phyloP scores from a whole-genome alignment of 306 rosid species.

The Senna siamea region DNA sequence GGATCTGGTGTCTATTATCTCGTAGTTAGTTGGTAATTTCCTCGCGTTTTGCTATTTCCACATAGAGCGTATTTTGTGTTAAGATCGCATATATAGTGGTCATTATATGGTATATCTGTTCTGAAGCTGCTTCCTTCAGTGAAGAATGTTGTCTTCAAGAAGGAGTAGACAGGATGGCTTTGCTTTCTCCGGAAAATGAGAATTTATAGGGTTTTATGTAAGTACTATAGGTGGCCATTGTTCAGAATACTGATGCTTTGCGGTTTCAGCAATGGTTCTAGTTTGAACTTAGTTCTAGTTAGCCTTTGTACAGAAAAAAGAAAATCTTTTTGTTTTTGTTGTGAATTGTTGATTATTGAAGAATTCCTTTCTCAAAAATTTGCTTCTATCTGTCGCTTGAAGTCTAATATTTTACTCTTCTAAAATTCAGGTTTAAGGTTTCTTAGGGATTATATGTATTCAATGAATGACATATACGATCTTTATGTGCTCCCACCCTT shows the following conservation, averaged over 20 bases:
- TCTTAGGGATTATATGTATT: not conserved
- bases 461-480: not conserved
- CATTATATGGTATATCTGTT: conserved; percentile 23
- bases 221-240: conserved; percentile 19
- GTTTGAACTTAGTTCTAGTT: conserved; percentile 27
- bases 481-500: not conserved
- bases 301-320: not conserved
- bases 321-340: not conserved
- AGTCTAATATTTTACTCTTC: conserved; percentile 6
- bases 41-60: conserved; percentile 7
- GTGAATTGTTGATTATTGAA: not conserved
- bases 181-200: no score
- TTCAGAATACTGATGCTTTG: conserved; percentile 24
- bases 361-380: not conserved
- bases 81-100: conserved; percentile 17
- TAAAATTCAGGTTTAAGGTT: not conserved
- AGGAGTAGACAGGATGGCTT: conserved; percentile 22
- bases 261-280: conserved; percentile 1
- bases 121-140: conserved; percentile 14
- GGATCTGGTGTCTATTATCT: conserved; percentile 52
- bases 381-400: conserved; percentile 6
- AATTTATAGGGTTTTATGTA: conserved; percentile 33
- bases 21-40: conserved; percentile 35
- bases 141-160: conserved; percentile 18
- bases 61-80: conserved; percentile 10